Evolutionary conservation across 2,329 filamentous ascomycete species (phyloP).

Genomic region (Botrytis medusae): DNA sequence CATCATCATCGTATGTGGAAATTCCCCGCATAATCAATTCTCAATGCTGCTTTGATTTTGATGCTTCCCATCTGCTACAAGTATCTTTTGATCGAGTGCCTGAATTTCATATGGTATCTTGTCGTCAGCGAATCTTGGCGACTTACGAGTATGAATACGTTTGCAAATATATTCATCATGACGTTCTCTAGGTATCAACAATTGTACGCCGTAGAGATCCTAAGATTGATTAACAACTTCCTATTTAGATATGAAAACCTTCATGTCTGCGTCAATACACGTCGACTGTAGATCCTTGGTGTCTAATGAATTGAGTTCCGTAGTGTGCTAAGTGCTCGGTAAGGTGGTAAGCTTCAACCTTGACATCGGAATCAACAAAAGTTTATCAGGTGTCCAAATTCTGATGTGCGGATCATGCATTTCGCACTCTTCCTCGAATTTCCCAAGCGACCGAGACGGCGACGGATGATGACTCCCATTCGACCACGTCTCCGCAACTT

Average conservation of each 20-base stretch:
- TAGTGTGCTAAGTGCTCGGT: background rate
- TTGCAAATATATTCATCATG: conserved; percentile 5
- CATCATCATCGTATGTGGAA: no score
- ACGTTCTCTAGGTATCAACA: background rate
- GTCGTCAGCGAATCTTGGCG: conserved; percentile 9
- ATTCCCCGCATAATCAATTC: conserved; percentile 3
- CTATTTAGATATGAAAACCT: background rate
- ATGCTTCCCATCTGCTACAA: background rate
- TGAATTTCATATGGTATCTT: background rate
- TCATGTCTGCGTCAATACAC: background rate
- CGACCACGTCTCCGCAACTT: conserved; percentile 14
- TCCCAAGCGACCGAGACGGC: background rate
- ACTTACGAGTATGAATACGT: conserved; percentile 10
- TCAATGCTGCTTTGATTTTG: background rate
- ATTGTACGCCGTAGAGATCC: background rate
- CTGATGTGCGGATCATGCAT: background rate
- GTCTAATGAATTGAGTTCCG: background rate
- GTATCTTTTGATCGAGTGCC: background rate
- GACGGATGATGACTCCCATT: background rate
- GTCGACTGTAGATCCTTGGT: background rate
- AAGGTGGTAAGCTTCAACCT: background rate
- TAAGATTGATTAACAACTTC: background rate
- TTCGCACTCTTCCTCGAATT: no score
- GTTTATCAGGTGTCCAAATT: background rate
- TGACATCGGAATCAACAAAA: background rate